Conservation (phyloP, 352 stramenopile species). For the Phytopythium aichiense region DNA sequence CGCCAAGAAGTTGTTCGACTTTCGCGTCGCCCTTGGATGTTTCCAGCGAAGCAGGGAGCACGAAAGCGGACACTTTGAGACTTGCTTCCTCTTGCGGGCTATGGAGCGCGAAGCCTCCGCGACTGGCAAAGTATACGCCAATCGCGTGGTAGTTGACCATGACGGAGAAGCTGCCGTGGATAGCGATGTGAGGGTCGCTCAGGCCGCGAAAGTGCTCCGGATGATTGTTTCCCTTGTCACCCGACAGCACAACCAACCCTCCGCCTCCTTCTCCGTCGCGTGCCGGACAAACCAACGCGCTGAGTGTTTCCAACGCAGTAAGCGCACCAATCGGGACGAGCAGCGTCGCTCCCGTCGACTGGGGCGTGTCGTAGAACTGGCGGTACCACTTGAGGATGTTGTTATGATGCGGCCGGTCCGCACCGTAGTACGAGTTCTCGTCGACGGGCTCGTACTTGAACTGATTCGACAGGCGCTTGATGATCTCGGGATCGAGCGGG, state of each 20-base stretch:
- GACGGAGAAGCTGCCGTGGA: slow-evolving; percentile 94
- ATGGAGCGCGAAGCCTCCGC: slow-evolving; percentile 90
- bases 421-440: slow-evolving; percentile 73
- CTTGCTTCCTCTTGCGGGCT: slow-evolving; percentile 92
- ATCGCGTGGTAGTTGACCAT: slow-evolving; percentile 97
- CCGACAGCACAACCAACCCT: slow-evolving; percentile 83
- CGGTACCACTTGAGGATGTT: slow-evolving; percentile 92
- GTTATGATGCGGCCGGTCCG: slow-evolving; percentile 69
- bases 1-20: slow-evolving; percentile 28
- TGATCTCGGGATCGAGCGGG: slow-evolving; percentile 91
- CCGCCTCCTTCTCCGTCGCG: slow-evolving; percentile 9
- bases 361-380: slow-evolving; percentile 63
- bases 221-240: slow-evolving; percentile 94
- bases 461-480: slow-evolving; percentile 88
- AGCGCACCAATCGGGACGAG: slow-evolving; percentile 91
- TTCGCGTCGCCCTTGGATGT: neutral
- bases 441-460: slow-evolving; percentile 86
- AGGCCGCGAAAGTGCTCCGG: slow-evolving; percentile 89
- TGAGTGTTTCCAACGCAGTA: slow-evolving; percentile 68
- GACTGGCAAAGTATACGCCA: slow-evolving; percentile 87
- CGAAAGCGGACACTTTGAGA: slow-evolving; percentile 89
- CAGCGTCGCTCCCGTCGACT: slow-evolving; percentile 67
- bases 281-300: slow-evolving; percentile 32
- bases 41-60: slow-evolving; percentile 40
- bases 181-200: slow-evolving; percentile 92